Evolutionary conservation across 768 basidiomycete genomes (phyloP).

Genomic region (Udeniomyces megalosporus): DNA sequence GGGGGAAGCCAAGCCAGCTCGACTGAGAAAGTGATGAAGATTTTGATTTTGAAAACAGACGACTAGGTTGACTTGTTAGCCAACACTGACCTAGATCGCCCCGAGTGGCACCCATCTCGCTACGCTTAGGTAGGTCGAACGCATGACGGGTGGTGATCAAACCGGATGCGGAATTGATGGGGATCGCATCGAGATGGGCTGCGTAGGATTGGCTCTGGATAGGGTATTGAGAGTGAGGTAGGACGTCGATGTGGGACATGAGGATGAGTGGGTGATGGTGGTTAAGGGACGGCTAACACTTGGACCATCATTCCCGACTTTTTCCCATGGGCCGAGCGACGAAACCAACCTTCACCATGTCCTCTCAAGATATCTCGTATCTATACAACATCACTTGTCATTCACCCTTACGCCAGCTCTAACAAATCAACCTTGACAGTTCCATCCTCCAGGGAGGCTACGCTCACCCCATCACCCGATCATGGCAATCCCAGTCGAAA

Average conservation of each 20-base stretch:
- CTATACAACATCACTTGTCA: neutral
- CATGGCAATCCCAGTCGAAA: slow-evolving; percentile 66
- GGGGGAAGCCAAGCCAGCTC: too few species aligned
- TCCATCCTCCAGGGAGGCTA: slow-evolving; percentile 59
- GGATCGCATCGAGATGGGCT: neutral
- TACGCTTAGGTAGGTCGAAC: neutral
- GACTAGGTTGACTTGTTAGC: neutral
- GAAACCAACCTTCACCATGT: too few species aligned
- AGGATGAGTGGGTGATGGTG: too few species aligned
- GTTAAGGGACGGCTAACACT: too few species aligned
- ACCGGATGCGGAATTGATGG: neutral
- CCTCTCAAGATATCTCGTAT: neutral
- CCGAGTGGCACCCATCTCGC: neutral
- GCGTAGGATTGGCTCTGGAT: neutral
- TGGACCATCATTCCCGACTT: too few species aligned
- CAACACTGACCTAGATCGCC: neutral
- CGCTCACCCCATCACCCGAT: slow-evolving; percentile 72
- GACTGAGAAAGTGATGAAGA: too few species aligned
- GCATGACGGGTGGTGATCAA: neutral
- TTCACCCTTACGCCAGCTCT: neutral
- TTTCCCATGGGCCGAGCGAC: too few species aligned
- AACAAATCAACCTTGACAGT: slow-evolving; percentile 7
- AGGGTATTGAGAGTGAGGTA: too few species aligned
- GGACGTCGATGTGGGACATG: neutral
- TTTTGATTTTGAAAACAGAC: neutral